These are phyloP conservation scores for Neophaeococcomyces mojaviensis DNA, from an alignment of 2,329 filamentous ascomycete genomes.

Conservation along the genomic window DNA sequence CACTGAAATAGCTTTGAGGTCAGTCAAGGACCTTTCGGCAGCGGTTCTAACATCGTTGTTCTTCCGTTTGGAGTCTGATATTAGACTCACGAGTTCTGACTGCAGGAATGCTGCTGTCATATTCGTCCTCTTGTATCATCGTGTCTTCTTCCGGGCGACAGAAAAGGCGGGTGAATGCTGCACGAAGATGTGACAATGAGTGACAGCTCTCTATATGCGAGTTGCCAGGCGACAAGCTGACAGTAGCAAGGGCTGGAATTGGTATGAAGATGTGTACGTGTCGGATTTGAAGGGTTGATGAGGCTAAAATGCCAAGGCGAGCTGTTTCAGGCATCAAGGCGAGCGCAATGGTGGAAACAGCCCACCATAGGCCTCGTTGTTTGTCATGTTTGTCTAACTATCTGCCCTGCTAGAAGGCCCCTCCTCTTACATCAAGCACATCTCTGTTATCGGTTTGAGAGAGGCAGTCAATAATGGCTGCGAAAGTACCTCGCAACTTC, in stretches of 20 bases:
- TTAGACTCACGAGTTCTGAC: constrained; percentile 79
- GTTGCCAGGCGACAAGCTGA: no score
- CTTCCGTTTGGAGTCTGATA: constrained; percentile 93
- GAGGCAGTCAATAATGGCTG: no score
- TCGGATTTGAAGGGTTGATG: neutral
- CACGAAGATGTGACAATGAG: no score
- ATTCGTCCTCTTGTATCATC: constrained; percentile 6
- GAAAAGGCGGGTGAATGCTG: no score
- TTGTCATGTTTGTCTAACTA: constrained; percentile 3
- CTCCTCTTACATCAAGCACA: neutral
- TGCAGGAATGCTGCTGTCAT: constrained; percentile 55
- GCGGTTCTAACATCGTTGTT: constrained; percentile 82
- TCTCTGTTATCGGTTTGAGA: no score
- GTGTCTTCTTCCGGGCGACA: neutral
- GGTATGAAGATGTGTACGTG: no score
- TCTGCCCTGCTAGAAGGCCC: neutral
- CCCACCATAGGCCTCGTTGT: neutral
- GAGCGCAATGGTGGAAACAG: neutral
- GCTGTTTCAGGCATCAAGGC: constrained; percentile 1
- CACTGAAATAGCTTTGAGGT: constrained; percentile 68
- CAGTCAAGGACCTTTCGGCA: constrained; percentile 85
- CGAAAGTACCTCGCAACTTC: constrained; percentile 91
- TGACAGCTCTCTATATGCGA: no score
- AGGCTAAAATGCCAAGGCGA: neutral
- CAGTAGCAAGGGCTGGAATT: no score